Percentiles rank a stretch among this genome's conserved stretches.
Conservation (phyloP, 2,329 filamentous ascomycete species). For the Diatrype stigma region DNA sequence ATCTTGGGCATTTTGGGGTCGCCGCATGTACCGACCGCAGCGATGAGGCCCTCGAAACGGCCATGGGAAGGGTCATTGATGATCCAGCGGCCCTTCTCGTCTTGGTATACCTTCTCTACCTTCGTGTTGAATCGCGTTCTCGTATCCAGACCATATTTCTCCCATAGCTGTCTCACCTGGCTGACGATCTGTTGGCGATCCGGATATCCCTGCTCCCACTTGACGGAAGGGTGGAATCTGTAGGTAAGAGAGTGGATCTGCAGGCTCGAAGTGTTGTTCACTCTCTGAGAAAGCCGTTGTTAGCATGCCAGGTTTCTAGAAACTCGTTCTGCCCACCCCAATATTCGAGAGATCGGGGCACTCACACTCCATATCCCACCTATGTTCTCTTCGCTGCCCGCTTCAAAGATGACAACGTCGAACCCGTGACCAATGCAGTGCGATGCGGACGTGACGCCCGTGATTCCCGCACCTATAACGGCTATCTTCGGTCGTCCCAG, state of each 20-base stretch:
- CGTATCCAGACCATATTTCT: constrained; percentile 65
- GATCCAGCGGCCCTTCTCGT: constrained; percentile 67
- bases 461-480: constrained; percentile 68
- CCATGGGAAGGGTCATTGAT: constrained; percentile 69
- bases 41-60: constrained; percentile 73
- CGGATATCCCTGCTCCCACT: constrained; percentile 74
- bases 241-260: constrained; percentile 88
- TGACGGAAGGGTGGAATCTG: constrained; percentile 76
- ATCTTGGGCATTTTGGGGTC: constrained; percentile 70
- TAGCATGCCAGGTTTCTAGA: constrained; percentile 2
- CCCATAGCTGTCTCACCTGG: constrained; percentile 70
- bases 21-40: constrained; percentile 76
- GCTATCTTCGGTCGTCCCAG: constrained; percentile 63
- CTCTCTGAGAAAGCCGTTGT: constrained; percentile 43
- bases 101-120: constrained; percentile 66
- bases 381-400: constrained; percentile 59
- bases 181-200: constrained; percentile 69
- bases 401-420: constrained; percentile 75
- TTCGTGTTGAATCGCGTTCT: constrained; percentile 68
- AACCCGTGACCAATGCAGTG: constrained; percentile 85
- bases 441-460: constrained; percentile 70
- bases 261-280: constrained; percentile 77
- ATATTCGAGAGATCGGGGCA: too few species aligned
- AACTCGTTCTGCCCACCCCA: neutral
- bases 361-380: constrained; percentile 78